Conservation (phyloP, 805 yeast genomes). For the Saccharomycopsis selenospora region DNA sequence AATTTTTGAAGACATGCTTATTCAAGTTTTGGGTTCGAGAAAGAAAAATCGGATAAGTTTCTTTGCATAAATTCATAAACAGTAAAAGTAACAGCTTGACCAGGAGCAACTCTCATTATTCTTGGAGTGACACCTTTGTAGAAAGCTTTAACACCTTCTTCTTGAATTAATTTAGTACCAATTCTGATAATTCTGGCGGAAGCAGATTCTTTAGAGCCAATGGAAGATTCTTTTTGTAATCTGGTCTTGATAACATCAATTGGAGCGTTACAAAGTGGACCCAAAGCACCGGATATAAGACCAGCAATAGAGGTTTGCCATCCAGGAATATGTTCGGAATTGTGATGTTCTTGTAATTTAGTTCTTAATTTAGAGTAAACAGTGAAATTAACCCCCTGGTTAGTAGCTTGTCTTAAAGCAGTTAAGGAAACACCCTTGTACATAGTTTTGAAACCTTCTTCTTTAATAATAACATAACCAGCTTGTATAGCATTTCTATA, state of each 20-base stretch:
- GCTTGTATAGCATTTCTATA: slow-evolving; percentile 93
- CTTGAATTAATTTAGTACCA: slow-evolving; percentile 70
- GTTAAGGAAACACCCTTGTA: slow-evolving; percentile 94
- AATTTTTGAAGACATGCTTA: too few relatives aligned
- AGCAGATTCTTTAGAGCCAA: slow-evolving; percentile 53
- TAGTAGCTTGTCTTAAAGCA: slow-evolving; percentile 96
- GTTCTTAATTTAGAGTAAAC: slow-evolving; percentile 83
- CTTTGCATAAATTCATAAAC: slow-evolving; percentile 84
- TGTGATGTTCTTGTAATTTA: slow-evolving; percentile 54
- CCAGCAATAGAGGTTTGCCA: slow-evolving; percentile 95
- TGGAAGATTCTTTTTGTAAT: slow-evolving; percentile 81
- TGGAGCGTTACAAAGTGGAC: slow-evolving; percentile 97
- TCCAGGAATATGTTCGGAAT: slow-evolving; percentile 59
- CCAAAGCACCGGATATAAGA: slow-evolving; percentile 89
- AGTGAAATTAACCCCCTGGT: slow-evolving; percentile 97
- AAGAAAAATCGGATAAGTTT: background rate
- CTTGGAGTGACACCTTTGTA: slow-evolving; percentile 98
- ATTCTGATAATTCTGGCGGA: slow-evolving; percentile 74
- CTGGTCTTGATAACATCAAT: slow-evolving; percentile 95
- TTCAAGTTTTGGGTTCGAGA: slow-evolving; percentile 2
- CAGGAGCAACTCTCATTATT: slow-evolving; percentile 98
- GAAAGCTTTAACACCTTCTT: slow-evolving; percentile 83
- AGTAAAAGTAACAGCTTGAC: slow-evolving; percentile 97
- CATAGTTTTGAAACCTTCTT: slow-evolving; percentile 83
- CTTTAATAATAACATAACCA: slow-evolving; percentile 70